Evolutionary conservation across 768 basidiomycete species (phyloP), one percentile per base, ranked within the genome.

Genomic region (Crepidotus variabilis): DNA sequence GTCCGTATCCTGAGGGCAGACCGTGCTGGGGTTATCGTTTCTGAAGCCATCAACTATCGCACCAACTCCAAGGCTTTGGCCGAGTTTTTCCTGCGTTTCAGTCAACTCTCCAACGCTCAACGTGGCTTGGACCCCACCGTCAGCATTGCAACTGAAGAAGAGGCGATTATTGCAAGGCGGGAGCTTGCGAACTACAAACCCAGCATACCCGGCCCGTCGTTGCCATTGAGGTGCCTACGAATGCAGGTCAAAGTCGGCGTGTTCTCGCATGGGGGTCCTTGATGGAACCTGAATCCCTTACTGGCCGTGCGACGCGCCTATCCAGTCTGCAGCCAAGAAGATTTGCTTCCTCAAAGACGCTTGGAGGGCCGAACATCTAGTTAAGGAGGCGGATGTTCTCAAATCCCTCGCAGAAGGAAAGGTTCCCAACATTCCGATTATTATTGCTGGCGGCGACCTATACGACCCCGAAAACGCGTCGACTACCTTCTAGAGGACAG

Each of bases 391-490:
- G 1, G 60, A 58, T 2, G 62, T 65, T 14, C 59, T 71, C 8
- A 20, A 20, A 18, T n/a, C 47, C 8, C 56, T 73, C 23, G 61
- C 66, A 8, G 20, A 52, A 13, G 28, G 34, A 2, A 20, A 52
- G 1, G 64, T 72, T 5, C 52, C 52, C 3, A 51, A 70, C 46
- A 57, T 75, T 22, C 69, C 72, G 0, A 47, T 34, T 18, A 51
- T 71, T 18, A 34, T 67, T 8, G 65, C 62, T 28, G 73, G 69
- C 1, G 68, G 64, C 22, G 72, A 76, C 52, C 36, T 75, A n/a
- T 11, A 8, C 14, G 46, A 57, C 14, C 28, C 28, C 28, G 8
- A 28, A 4, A 28, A 28, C 28, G 28, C 28, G 28, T 28, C 28
- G 28, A 28, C 28, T 28, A 21, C 13, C 22, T 22, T 21, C 9